Conservation (phyloP, 73 alveolate species). For the Blepharisma stoltei region DNA sequence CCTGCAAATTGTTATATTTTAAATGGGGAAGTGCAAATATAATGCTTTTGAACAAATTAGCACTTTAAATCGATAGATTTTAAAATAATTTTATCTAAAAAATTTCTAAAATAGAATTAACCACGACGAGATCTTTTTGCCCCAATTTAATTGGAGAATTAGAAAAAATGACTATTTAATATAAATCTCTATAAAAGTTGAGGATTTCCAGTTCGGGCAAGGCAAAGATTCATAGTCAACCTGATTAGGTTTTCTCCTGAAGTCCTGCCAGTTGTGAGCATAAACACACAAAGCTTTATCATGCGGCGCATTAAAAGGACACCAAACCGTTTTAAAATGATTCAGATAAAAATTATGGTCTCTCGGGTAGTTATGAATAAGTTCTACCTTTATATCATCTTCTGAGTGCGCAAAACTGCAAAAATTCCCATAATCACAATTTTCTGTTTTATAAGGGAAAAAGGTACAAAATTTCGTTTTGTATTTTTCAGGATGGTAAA, state of each 20-base stretch:
- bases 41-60: too few relatives aligned
- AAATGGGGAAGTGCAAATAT: too few relatives aligned
- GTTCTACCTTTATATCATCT: constrained; percentile 74
- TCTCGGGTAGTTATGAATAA: constrained; percentile 68
- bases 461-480: constrained; percentile 79
- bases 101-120: too few relatives aligned
- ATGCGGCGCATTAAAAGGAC: constrained; percentile 90
- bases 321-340: constrained; percentile 93
- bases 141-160: too few relatives aligned
- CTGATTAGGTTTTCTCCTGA: constrained; percentile 88
- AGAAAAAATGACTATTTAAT: too few relatives aligned
- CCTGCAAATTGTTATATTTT: too few relatives aligned
- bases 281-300: constrained; percentile 91
- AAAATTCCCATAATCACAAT: constrained; percentile 79
- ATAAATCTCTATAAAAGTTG: too few relatives aligned
- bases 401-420: constrained; percentile 87
- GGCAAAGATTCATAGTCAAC: constrained; percentile 60
- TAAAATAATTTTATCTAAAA: too few relatives aligned
- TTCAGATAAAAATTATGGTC: constrained; percentile 77
- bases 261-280: constrained; percentile 96
- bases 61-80: too few relatives aligned
- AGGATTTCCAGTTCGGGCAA: constrained; percentile 60
- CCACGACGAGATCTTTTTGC: too few relatives aligned
- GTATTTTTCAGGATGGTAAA: constrained; percentile 79
- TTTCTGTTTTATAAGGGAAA: constrained; percentile 61